Evolutionary conservation across 306 rosid species (phyloP), one percentile per base, ranked within the genome.

Genomic region (Potentilla sterilis): DNA sequence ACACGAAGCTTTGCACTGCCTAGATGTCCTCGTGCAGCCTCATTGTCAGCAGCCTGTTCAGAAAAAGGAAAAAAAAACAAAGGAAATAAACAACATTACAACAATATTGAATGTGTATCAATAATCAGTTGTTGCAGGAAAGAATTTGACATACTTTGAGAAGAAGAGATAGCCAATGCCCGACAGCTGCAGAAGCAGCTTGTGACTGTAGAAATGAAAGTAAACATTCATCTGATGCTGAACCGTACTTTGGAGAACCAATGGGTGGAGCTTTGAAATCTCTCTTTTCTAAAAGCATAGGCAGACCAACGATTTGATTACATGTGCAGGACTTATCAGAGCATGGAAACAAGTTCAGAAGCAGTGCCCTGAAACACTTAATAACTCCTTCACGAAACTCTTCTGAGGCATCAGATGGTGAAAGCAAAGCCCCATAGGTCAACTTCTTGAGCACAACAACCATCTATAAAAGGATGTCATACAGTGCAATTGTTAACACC

Each of bases 161-260:
- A 87, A 95, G 91, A 84, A 95, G 96, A 8, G 97, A 95, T 54
- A 95, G 84, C 97, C 97, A 95, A 77, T 95, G 98, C 59, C 98
- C 98, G 72, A 95, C 86, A 72, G 97, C 92, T 73, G 97, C 92
- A 54, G 96, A 90, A 18, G 97, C 96, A 83, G 81, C 70, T 81
- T 90, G 84, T 70, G 93, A 87, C 75, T 65, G 90, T 32, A 95
- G 90, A 82, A 89, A 95, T 77, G 89, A 85, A 80, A 92, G 92
- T 75, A 91, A 78, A 83, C 98, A 95, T 75, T 87, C 91, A 16
- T 80, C 81, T 84, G 93, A 82, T 75, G 87, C 91, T 72, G 82
- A 84, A 72, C 75, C 81, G 69, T 16, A 44, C 52, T 81, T 79
- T 67, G 84, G 77, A 47, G 81, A 81, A 76, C 74, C 48, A 70